Conservation (phyloP, 805 yeast genomes). For the Ogataea ganodermae region DNA sequence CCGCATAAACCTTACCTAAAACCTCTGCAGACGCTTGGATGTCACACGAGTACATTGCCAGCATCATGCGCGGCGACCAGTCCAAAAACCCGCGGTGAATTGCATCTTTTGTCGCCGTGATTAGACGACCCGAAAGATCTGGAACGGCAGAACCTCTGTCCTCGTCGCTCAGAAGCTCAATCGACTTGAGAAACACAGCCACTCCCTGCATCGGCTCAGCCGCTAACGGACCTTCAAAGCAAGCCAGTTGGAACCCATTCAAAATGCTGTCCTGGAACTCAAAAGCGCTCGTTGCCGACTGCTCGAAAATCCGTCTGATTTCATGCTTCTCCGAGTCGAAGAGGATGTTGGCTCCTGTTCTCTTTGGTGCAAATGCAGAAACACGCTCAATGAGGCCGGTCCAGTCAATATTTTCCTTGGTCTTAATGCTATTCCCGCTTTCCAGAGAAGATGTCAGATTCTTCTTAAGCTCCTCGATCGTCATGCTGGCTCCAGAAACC, state of each 20-base stretch:
- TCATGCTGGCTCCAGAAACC: conserved; percentile 20
- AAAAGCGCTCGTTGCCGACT: conserved; percentile 22
- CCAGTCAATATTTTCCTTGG: conserved; percentile 34
- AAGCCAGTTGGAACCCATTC: conserved; percentile 84
- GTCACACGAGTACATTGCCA: conserved; percentile 93
- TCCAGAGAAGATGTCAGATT: conserved; percentile 34
- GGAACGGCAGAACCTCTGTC: conserved; percentile 34
- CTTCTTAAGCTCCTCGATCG: conserved; percentile 34
- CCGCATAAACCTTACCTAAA: conserved; percentile 92
- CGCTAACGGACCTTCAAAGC: conserved; percentile 83
- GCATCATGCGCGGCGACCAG: conserved; percentile 86
- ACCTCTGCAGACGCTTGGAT: conserved; percentile 95
- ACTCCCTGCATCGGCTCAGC: conserved; percentile 88
- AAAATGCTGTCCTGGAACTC: conserved; percentile 63
- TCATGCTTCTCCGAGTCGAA: conserved; percentile 49
- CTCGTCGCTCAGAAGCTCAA: conserved; percentile 34
- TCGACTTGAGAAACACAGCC: conserved; percentile 51
- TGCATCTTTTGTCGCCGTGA: conserved; percentile 69
- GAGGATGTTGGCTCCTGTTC: conserved; percentile 73
- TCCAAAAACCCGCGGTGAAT: conserved; percentile 71
- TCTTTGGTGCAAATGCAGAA: conserved; percentile 74
- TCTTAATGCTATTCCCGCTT: conserved; percentile 19
- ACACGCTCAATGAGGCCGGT: conserved; percentile 41
- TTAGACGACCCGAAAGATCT: conserved; percentile 68
- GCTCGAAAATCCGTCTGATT: conserved; percentile 37